A percentile compares a stretch with the other conserved stretches of the same genome.
These are phyloP conservation scores for Cyclotella cryptica DNA, from an alignment of 108 stramenopile species.

Conservation along the genomic window DNA sequence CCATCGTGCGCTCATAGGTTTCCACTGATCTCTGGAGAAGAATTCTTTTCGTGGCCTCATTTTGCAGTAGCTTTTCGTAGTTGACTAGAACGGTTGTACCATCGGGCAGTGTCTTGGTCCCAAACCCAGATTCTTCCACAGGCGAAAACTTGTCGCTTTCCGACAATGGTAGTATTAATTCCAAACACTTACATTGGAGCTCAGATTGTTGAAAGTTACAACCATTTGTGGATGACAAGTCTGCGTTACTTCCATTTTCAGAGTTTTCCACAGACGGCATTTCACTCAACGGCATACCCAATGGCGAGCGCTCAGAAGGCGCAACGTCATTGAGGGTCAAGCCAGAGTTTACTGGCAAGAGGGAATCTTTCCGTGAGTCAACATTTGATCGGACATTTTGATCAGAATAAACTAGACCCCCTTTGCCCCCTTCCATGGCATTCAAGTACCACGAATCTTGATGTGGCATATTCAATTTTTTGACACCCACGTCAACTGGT, in stretches of 20 bases:
- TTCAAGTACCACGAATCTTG: constrained; percentile 57
- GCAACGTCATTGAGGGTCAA: constrained; percentile 8
- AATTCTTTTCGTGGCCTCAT: constrained; percentile 71
- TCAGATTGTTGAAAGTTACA: constrained; percentile 27
- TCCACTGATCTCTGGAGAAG: constrained; percentile 69
- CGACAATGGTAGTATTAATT: constrained; percentile 47
- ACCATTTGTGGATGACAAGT: not conserved
- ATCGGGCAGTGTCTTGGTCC: constrained; percentile 53
- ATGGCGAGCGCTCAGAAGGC: not conserved
- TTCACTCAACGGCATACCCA: constrained; percentile 55
- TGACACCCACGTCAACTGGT: constrained; percentile 20
- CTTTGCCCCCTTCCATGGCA: constrained; percentile 56
- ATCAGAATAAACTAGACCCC: constrained; percentile 38
- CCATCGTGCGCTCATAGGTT: constrained; percentile 32
- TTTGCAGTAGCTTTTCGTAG: constrained; percentile 64
- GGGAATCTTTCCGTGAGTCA: constrained; percentile 4
- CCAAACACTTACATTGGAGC: constrained; percentile 47
- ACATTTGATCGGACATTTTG: not conserved
- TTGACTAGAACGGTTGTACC: constrained; percentile 63
- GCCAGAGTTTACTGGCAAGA: not conserved
- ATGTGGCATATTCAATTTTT: constrained; percentile 24
- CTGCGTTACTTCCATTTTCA: constrained; percentile 11
- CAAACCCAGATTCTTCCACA: constrained; percentile 32
- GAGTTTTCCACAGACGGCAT: constrained; percentile 36
- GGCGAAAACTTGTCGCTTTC: constrained; percentile 29